Base-by-base conservation (phyloP, 192 early-diverging fungal species). In the Thamnidium elegans region DNA sequence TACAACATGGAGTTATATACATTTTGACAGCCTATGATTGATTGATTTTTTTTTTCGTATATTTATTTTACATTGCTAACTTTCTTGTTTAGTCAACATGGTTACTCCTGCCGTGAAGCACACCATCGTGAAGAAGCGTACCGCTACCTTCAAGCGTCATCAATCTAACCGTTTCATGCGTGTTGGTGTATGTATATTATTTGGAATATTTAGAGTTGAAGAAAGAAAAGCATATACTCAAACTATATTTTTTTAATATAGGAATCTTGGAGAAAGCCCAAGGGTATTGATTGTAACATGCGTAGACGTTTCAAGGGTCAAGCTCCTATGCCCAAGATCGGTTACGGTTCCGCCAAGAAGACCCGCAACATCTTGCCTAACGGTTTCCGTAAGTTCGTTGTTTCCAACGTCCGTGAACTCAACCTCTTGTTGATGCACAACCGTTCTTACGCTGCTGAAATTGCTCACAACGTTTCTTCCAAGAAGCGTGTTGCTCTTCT, bases 71-170 rank as follows among this genome's bases (percentile, higher is more conserved):
- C 14, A 9, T 9, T 39, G 36, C 36, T 39, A 39, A 39, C 36
- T 39, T 39, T 39, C 9, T 39, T 39, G 5, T 39, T 39, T 48
- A 59, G 64, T 65, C 53, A 85, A 90, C 84, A 99, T 96, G 96
- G 93, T 94, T 73, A 85, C 90, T 83, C 93, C 96, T 75, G 78
- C 90, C 68, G 92, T 89, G 74, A 98, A 96, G 83, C 86, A 89
- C 78, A 88, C 84, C 75, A 98, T 98, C 80, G 90, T 99, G 80
- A 98, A 99, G 94, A 99, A 99, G 92, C 92, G 94, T 84, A 95
- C 90, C 75, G 92, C 91, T 84, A 81, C 82, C 76, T 99, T 99
- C 87, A 84, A 82, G 81, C 96, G 97, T 79, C 90, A 94, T 79
- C 97, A 99, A 79, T 96, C 92, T 75, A 94, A 99, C 90, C 91